phyloP scores from a whole-genome alignment of 306 rosid species.

The Cicer cuneatum region DNA sequence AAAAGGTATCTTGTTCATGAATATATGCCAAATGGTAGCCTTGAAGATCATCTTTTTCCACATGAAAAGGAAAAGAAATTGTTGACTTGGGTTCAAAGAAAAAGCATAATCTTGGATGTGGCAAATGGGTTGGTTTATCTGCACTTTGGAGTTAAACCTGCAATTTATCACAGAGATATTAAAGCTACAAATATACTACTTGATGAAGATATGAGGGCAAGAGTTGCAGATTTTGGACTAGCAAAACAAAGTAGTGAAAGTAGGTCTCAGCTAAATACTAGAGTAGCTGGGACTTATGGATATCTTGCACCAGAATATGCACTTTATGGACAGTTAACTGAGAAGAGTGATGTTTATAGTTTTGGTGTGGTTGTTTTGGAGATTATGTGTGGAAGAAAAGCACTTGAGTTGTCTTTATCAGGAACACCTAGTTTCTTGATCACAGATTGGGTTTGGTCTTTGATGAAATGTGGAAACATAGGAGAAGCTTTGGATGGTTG shows the following conservation, averaged over 20 bases:
- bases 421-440: constrained; percentile 73
- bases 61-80: constrained; percentile 34
- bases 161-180: constrained; percentile 86
- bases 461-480: constrained; percentile 68
- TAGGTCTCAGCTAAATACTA: constrained; percentile 80
- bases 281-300: constrained; percentile 93
- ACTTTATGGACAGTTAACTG: constrained; percentile 86
- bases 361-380: constrained; percentile 96
- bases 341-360: constrained; percentile 93
- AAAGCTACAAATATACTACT: constrained; percentile 88
- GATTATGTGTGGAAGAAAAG: constrained; percentile 94
- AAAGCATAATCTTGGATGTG: constrained; percentile 80
- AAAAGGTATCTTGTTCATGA: constrained; percentile 79
- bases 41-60: constrained; percentile 69
- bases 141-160: constrained; percentile 89
- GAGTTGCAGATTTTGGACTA: constrained; percentile 90
- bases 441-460: constrained; percentile 94
- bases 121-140: constrained; percentile 83
- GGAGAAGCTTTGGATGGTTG: constrained; percentile 66
- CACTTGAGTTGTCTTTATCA: constrained; percentile 71
- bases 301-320: constrained; percentile 95
- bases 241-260: constrained; percentile 78
- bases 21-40: constrained; percentile 90
- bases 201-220: constrained; percentile 79
- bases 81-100: constrained; percentile 89